These are phyloP conservation scores for Rhodamnia rubescens DNA, from an alignment of 345 rosid genomes.

Conservation along the genomic window DNA sequence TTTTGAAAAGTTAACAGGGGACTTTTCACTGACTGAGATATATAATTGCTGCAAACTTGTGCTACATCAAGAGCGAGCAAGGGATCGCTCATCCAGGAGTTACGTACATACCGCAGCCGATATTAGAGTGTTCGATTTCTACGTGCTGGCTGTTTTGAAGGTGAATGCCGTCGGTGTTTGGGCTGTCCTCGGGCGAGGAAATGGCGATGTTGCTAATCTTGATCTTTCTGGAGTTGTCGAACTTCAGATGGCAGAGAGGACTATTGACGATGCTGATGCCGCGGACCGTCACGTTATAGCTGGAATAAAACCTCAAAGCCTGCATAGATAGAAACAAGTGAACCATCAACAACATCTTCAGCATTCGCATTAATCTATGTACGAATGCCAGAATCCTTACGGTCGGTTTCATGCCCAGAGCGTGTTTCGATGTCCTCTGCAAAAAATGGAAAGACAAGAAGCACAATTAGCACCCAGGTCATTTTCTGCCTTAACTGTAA, in stretches of 20 bases:
- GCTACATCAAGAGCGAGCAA: neutral
- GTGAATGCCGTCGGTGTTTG: constrained; percentile 91
- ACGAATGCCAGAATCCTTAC: constrained; percentile 11
- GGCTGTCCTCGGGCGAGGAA: constrained; percentile 58
- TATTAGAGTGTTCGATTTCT: constrained; percentile 62
- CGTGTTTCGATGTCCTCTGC: constrained; percentile 44
- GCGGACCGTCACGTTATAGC: constrained; percentile 61
- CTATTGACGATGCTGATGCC: constrained; percentile 61
- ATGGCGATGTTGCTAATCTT: constrained; percentile 51
- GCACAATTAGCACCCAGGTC: neutral
- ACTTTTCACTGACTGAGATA: neutral
- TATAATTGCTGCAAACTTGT: neutral
- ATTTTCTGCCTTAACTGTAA: neutral
- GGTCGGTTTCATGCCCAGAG: constrained; percentile 69
- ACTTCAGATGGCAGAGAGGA: constrained; percentile 81
- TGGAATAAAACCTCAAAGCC: constrained; percentile 72
- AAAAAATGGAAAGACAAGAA: neutral
- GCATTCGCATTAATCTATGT: neutral
- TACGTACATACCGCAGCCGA: constrained; percentile 42
- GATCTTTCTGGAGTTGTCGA: constrained; percentile 58
- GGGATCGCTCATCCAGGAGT: neutral
- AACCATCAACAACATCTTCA: neutral
- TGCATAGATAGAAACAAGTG: neutral
- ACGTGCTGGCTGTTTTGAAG: constrained; percentile 70
- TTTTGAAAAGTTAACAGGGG: neutral